A percentile compares a stretch with the other conserved stretches of the same genome.
Evolutionary conservation across 2,329 filamentous ascomycete genomes (phyloP).

Genomic region (Fusarium sp.): DNA sequence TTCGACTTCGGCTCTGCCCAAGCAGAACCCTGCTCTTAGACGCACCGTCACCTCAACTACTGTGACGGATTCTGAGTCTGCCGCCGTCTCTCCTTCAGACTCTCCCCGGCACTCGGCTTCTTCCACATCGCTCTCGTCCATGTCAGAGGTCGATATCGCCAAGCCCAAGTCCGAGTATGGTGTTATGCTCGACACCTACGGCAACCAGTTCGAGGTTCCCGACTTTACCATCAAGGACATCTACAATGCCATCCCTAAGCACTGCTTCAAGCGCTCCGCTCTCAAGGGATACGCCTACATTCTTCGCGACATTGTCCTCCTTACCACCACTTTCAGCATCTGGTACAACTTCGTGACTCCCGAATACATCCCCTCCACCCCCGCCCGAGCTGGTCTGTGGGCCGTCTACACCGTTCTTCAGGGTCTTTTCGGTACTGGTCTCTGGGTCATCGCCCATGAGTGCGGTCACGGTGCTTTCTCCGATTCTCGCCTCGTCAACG

Average conservation of each 20-base stretch:
- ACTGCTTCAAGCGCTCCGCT: conserved; percentile 93
- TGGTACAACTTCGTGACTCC: conserved; percentile 93
- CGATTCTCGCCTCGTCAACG: conserved; percentile 88
- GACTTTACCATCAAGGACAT: conserved; percentile 99
- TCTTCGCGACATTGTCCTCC: conserved; percentile 78
- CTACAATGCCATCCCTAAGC: conserved; percentile 94
- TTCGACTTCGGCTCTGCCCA: conserved; percentile 56
- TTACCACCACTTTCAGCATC: conserved; percentile 83
- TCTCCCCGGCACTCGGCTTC: conserved; percentile 76
- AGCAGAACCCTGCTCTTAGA: conserved; percentile 59
- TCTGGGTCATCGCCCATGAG: conserved; percentile 98
- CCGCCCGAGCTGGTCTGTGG: conserved; percentile 74
- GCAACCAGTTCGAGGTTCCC: conserved; percentile 92
- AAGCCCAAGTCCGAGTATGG: conserved; percentile 59
- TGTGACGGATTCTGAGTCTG: conserved; percentile 64
- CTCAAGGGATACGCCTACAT: conserved; percentile 83
- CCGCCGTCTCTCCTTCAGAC: conserved; percentile 68
- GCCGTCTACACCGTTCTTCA: conserved; percentile 80
- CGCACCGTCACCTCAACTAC: conserved; percentile 62
- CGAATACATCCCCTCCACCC: conserved; percentile 78
- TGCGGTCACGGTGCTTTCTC: conserved; percentile 98
- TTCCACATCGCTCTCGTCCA: conserved; percentile 90
- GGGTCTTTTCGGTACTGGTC: conserved; percentile 90
- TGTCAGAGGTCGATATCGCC: conserved; percentile 72
- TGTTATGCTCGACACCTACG: conserved; percentile 88